Conservation (phyloP, 2,329 filamentous ascomycete genomes). For the Elsinoe necatrix region DNA sequence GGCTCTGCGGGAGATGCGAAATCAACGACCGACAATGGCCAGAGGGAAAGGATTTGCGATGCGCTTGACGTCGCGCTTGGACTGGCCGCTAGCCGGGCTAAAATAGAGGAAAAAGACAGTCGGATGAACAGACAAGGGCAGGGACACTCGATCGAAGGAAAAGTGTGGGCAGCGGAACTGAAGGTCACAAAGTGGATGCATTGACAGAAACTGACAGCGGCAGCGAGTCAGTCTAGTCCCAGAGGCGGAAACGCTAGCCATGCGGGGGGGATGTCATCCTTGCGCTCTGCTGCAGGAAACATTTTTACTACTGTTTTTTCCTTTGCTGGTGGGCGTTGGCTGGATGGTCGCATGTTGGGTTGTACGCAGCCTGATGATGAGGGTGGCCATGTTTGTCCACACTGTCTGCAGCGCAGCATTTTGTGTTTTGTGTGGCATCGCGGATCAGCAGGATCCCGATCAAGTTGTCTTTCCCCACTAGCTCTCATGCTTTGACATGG, state of each 20-base stretch:
- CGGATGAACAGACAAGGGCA: not conserved
- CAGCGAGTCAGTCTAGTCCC: slow-evolving; percentile 6
- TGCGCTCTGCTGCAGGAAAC: slow-evolving; percentile 1
- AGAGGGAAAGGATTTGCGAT: slow-evolving; percentile 4
- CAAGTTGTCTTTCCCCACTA: not conserved
- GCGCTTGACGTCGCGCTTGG: not conserved
- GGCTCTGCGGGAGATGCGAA: slow-evolving; percentile 10
- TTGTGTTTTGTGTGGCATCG: slow-evolving; percentile 4
- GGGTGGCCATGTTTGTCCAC: not conserved
- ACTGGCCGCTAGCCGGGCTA: not conserved
- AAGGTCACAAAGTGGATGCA: slow-evolving; percentile 8
- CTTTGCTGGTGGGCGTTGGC: not conserved
- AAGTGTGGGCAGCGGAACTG: not conserved
- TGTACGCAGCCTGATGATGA: not conserved
- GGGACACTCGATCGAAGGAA: not conserved
- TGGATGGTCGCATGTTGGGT: not conserved
- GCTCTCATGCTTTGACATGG: slow-evolving; percentile 1
- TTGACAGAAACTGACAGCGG: slow-evolving; percentile 13
- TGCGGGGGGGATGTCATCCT: slow-evolving; percentile 2
- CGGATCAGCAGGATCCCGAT: not conserved
- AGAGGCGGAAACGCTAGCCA: not conserved
- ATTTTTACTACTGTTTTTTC: not conserved
- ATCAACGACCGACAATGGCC: not conserved
- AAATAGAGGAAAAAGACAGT: not conserved
- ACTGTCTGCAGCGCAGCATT: not conserved